These are phyloP conservation scores for Suillus weaverae DNA, from an alignment of 768 basidiomycete genomes.

Conservation along the genomic window DNA sequence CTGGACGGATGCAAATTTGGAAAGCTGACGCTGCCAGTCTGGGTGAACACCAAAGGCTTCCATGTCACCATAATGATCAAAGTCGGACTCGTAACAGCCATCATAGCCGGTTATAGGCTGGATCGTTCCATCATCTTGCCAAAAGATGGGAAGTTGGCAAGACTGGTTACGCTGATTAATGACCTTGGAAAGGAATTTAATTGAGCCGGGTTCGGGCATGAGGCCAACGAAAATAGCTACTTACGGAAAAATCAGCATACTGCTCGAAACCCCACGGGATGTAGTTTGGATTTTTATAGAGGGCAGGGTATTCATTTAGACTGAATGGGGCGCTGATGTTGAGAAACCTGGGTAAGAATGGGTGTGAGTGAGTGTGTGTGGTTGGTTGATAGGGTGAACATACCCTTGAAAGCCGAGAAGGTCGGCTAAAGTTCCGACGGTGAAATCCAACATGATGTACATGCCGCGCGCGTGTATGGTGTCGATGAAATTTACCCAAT, in stretches of 20 bases:
- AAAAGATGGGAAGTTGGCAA: conserved; percentile 77
- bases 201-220: conserved; percentile 2
- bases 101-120: conserved; percentile 48
- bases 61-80: conserved; percentile 96
- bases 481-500: conserved; percentile 78
- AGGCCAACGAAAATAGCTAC: conserved; percentile 18
- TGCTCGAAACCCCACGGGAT: conserved; percentile 84
- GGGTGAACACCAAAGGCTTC: conserved; percentile 97
- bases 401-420: conserved; percentile 84
- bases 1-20: conserved; percentile 95
- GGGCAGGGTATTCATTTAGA: conserved; percentile 66
- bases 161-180: conserved; percentile 70
- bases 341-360: conserved; percentile 46
- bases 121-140: conserved; percentile 71
- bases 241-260: conserved; percentile 79
- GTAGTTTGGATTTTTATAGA: conserved; percentile 76
- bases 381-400: conserved; percentile 24
- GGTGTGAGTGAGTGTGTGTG: conserved; percentile 11
- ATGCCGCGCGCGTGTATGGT: conserved; percentile 78
- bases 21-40: conserved; percentile 90
- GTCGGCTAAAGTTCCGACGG: conserved; percentile 90
- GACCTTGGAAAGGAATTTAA: conserved; percentile 41
- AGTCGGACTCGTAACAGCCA: conserved; percentile 82
- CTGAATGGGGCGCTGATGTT: conserved; percentile 82
- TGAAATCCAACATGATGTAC: conserved; percentile 94